phyloP scores from a whole-genome alignment of 768 basidiomycete genomes.

The Cystobasidium onofrii region DNA sequence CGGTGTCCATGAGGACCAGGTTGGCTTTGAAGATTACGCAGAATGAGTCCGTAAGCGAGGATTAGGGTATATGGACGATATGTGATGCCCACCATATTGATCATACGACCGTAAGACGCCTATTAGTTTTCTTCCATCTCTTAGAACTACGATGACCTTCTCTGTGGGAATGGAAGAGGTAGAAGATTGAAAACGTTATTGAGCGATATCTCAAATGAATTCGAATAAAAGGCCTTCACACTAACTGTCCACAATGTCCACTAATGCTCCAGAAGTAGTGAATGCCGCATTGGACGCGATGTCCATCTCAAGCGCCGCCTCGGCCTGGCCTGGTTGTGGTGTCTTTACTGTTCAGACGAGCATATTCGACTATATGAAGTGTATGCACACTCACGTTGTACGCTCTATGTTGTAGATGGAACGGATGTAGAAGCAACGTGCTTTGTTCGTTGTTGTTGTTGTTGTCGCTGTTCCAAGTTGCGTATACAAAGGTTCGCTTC shows the following conservation, averaged over 20 bases:
- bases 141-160: slow-evolving; percentile 94
- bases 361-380: too few species aligned
- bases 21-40: slow-evolving; percentile 61
- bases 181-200: not conserved
- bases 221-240: slow-evolving; percentile 34
- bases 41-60: too few species aligned
- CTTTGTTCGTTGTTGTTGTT: too few species aligned
- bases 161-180: slow-evolving; percentile 52
- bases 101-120: slow-evolving; percentile 95
- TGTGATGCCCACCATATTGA: slow-evolving; percentile 77
- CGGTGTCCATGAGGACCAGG: slow-evolving; percentile 88
- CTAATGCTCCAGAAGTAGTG: slow-evolving; percentile 94
- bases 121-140: slow-evolving; percentile 92
- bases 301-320: slow-evolving; percentile 18
- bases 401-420: not conserved
- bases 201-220: not conserved
- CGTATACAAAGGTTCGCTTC: too few species aligned
- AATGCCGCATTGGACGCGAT: slow-evolving; percentile 58
- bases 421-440: not conserved
- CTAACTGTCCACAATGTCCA: slow-evolving; percentile 99
- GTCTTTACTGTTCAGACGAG: too few species aligned
- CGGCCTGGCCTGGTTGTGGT: not conserved
- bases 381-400: not conserved
- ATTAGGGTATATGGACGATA: not conserved
- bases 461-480: not conserved